Evolutionary conservation across 441 rosid genomes (phyloP), one percentile per base, ranked within the genome.

Genomic region (Gossypium armourianum): DNA sequence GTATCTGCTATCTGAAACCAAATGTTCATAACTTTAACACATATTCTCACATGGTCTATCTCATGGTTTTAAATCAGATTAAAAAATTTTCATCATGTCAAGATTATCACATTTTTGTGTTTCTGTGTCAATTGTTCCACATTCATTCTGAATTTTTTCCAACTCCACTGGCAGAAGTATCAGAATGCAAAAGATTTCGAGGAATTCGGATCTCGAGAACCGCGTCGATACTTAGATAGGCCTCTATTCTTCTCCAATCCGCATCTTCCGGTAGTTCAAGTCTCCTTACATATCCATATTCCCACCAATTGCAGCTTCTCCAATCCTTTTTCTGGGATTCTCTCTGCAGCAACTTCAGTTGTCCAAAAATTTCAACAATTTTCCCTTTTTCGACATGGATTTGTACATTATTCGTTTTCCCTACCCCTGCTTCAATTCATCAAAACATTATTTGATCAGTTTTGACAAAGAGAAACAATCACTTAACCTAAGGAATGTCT

Each of bases 281-380:
- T 81, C 93, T 85, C 76, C 96, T 84, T 10, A 87, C 96, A 40
- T 63, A 89, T 19, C 98, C 98, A 68, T 77, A 64, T 67, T 91
- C 96, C 98, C 98, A 93, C 98, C 97, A 93, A 12, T 80, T 79
- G 24, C 87, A 87, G 71, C 82, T 85, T 79, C 91, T 86, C 98
- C 98, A 93, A 32, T 93, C 98, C 75, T 78, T 84, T 10, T 62
- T 40, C 69, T 75, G 80, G 0, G 76, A 2, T 77, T 84, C 89
- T 69, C 68, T 79, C 56, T 78, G 80, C 47, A 69, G 80, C 52
- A 64, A 83, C 83, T 83, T 88, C 90, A 89, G 90, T 58, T 79
- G 87, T 71, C 91, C 97, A 77, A 87, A 81, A 21, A 93, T 86
- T 74, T 91, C 97, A 83, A 93, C 70, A 57, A 85, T 80, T 80